phyloP scores from a whole-genome alignment of 2,329 filamentous ascomycete genomes.

The Trichoderma simmonsii region DNA sequence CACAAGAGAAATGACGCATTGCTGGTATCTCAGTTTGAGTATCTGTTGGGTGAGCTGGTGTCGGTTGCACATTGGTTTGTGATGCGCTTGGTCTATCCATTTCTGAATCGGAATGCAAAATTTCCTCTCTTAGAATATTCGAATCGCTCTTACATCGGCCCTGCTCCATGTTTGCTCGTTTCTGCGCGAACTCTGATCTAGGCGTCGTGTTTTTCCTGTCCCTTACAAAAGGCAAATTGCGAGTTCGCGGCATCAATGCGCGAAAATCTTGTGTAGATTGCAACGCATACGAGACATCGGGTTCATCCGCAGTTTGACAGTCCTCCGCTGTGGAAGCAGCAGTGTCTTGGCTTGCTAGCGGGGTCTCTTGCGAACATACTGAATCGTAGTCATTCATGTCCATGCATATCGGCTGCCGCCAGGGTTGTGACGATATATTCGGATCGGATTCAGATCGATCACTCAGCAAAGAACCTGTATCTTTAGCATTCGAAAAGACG shows the following conservation, averaged over 20 bases:
- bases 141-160: too few species aligned
- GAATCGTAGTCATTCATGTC: neutral
- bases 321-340: neutral
- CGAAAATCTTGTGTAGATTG: constrained; percentile 24
- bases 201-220: neutral
- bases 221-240: constrained; percentile 29
- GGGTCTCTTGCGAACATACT: neutral
- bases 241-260: constrained; percentile 31
- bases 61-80: neutral
- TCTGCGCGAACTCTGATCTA: neutral
- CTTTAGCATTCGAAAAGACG: neutral
- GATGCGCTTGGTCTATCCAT: neutral
- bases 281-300: neutral
- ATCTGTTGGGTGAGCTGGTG: neutral
- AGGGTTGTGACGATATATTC: neutral
- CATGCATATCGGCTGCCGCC: neutral
- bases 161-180: neutral
- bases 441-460: constrained; percentile 3
- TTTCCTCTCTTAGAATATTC: neutral
- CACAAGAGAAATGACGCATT: neutral
- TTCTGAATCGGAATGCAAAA: neutral
- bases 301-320: neutral
- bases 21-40: neutral
- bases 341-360: neutral
- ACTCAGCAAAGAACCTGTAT: neutral